Percentiles rank a stretch among this genome's conserved stretches.
Evolutionary conservation across 2,329 filamentous ascomycete genomes (phyloP).

Genomic region (Aspergillus sp.): DNA sequence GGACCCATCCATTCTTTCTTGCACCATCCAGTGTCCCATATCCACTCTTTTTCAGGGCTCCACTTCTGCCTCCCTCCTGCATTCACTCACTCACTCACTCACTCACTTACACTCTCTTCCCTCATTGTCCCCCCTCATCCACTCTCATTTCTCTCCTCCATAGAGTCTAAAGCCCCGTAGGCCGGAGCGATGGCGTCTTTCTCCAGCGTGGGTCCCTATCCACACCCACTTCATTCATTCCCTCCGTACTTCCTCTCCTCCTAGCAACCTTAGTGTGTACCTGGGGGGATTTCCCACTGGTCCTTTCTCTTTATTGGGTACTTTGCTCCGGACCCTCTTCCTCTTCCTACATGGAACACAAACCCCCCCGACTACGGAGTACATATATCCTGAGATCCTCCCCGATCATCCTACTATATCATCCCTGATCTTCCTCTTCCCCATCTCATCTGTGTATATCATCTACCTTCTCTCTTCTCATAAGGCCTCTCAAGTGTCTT

Average conservation of each 20-base stretch:
- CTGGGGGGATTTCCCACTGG: background rate
- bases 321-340: slow-evolving; percentile 9
- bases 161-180: background rate
- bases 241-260: slow-evolving; percentile 1
- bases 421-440: slow-evolving; percentile 4
- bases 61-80: background rate
- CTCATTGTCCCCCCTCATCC: background rate
- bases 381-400: slow-evolving; percentile 18
- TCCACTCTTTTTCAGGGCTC: background rate
- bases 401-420: slow-evolving; percentile 10
- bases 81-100: no score
- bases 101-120: background rate
- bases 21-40: background rate
- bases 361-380: background rate
- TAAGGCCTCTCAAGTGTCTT: background rate
- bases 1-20: background rate
- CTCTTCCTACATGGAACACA: background rate
- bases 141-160: background rate
- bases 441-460: background rate
- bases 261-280: slow-evolving; percentile 1
- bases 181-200: slow-evolving; percentile 5
- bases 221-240: background rate
- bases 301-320: slow-evolving; percentile 3
- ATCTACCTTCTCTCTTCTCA: background rate
- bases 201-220: background rate